Conservation (phyloP, 2,329 filamentous ascomycete genomes). For the Sclerotinia spermophila region DNA sequence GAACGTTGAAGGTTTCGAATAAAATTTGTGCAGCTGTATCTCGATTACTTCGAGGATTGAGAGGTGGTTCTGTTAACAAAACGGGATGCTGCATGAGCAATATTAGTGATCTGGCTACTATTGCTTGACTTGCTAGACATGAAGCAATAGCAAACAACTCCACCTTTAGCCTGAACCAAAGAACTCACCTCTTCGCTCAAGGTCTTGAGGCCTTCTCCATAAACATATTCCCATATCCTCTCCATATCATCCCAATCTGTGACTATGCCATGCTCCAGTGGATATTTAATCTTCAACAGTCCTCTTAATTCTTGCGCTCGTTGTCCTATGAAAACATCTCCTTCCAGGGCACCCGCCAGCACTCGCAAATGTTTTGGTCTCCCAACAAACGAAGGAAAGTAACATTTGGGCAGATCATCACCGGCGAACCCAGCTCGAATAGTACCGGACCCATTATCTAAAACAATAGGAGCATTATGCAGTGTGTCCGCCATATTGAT, state of each 20-base stretch:
- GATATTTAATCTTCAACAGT: conserved; percentile 91
- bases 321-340: conserved; percentile 94
- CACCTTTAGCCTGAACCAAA: neutral
- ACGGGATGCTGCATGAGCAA: conserved; percentile 70
- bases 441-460: conserved; percentile 97
- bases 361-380: conserved; percentile 93
- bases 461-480: conserved; percentile 96
- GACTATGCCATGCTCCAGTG: conserved; percentile 94
- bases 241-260: conserved; percentile 99
- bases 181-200: conserved; percentile 83
- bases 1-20: conserved; percentile 98
- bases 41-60: conserved; percentile 93
- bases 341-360: conserved; percentile 92
- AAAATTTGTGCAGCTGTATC: conserved; percentile 96
- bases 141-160: neutral
- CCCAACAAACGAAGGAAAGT: conserved; percentile 95
- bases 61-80: conserved; percentile 88
- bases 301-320: conserved; percentile 85
- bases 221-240: conserved; percentile 98
- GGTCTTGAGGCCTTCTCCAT: conserved; percentile 92
- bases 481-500: conserved; percentile 62
- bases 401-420: conserved; percentile 92
- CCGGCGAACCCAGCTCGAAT: conserved; percentile 96
- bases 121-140: conserved; percentile 1
- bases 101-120: conserved; percentile 15